phyloP scores from a whole-genome alignment of 2,329 filamentous ascomycete species.

The Orbilia ellipsospora region DNA sequence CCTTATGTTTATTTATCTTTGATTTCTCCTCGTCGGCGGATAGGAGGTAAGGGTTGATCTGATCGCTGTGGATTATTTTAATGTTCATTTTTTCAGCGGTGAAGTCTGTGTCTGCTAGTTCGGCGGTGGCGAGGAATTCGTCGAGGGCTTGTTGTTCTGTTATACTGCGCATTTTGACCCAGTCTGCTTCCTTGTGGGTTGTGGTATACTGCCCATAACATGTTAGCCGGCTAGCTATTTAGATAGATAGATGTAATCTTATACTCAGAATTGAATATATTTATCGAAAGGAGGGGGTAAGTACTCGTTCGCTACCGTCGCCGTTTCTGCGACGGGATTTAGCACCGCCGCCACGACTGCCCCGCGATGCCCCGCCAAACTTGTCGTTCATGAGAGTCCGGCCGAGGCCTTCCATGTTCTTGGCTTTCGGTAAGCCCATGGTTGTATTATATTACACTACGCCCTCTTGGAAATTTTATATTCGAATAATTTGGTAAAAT shows the following conservation, averaged over 20 bases:
- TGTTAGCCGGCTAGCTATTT: constrained; percentile 58
- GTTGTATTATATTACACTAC: background rate
- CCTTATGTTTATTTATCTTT: constrained; percentile 81
- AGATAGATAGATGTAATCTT: background rate
- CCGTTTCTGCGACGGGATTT: constrained; percentile 55
- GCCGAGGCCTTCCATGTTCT: constrained; percentile 92
- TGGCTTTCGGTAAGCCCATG: constrained; percentile 76
- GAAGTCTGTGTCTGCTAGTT: constrained; percentile 97
- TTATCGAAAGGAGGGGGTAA: too few species aligned
- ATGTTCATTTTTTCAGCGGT: constrained; percentile 97
- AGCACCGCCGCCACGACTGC: constrained; percentile 31
- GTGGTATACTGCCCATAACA: constrained; percentile 77
- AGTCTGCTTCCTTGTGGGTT: constrained; percentile 87
- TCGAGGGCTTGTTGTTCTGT: constrained; percentile 97
- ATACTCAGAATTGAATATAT: background rate
- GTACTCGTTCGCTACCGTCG: constrained; percentile 54
- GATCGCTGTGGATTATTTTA: constrained; percentile 97
- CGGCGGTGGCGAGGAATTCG: constrained; percentile 94
- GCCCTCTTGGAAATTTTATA: background rate
- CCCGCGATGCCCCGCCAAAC: constrained; percentile 81
- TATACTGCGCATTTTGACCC: constrained; percentile 99
- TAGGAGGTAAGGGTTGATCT: constrained; percentile 93
- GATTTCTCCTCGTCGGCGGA: constrained; percentile 84
- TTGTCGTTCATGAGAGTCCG: constrained; percentile 99
- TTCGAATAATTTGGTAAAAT: too few species aligned